These are phyloP conservation scores for Pseudocercospora vitis DNA, from an alignment of 2,329 filamentous ascomycete genomes.

Conservation along the genomic window DNA sequence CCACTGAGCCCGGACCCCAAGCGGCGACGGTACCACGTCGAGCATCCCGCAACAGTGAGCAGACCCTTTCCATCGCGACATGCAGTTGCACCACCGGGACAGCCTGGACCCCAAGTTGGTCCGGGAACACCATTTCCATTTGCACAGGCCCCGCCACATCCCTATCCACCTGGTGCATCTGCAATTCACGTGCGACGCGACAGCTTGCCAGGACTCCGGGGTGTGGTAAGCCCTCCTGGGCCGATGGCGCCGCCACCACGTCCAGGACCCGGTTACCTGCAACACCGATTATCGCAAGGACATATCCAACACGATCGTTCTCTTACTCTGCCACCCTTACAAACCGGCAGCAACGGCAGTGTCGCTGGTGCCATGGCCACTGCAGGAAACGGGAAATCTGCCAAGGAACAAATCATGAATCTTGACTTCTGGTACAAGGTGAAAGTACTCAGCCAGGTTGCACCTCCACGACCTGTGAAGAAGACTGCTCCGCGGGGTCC, in stretches of 20 bases:
- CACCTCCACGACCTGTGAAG: slow-evolving; percentile 60
- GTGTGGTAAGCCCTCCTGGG: slow-evolving; percentile 37
- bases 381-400: slow-evolving; percentile 23
- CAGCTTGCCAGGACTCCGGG: slow-evolving; percentile 44
- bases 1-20: slow-evolving; percentile 59
- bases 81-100: slow-evolving; percentile 20
- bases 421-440: slow-evolving; percentile 76
- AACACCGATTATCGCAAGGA: slow-evolving; percentile 37
- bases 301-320: slow-evolving; percentile 47
- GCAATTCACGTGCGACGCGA: slow-evolving; percentile 36
- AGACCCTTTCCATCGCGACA: slow-evolving; percentile 37
- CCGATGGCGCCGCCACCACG: slow-evolving; percentile 58
- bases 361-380: slow-evolving; percentile 21
- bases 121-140: slow-evolving; percentile 44
- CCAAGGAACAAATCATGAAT: slow-evolving; percentile 66
- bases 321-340: slow-evolving; percentile 55
- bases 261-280: slow-evolving; percentile 40
- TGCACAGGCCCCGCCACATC: slow-evolving; percentile 43
- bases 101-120: slow-evolving; percentile 22
- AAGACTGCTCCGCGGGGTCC: slow-evolving; percentile 59
- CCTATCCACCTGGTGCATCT: slow-evolving; percentile 42
- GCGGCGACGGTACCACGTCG: slow-evolving; percentile 60
- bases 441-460: slow-evolving; percentile 71
- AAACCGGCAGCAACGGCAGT: slow-evolving; percentile 40
- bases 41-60: slow-evolving; percentile 42